Conservation (phyloP, 768 basidiomycete species). For the Termitomyces sp. region DNA sequence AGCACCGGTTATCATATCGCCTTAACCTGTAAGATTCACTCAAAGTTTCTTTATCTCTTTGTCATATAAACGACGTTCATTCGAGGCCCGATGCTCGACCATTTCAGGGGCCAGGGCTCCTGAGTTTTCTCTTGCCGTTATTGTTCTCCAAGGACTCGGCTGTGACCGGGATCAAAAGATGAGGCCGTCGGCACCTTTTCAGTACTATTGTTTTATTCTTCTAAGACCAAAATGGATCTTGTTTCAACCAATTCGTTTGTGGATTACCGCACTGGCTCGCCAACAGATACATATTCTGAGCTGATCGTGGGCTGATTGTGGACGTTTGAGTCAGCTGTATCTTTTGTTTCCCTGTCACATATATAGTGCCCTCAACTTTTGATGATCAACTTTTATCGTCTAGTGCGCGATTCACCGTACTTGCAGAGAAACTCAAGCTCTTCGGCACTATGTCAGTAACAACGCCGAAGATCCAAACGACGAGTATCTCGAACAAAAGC, state of each 20-base stretch:
- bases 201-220: slow-evolving; percentile 10
- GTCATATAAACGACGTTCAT: slow-evolving; percentile 1
- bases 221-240: slow-evolving; percentile 1
- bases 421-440: not conserved
- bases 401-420: not conserved
- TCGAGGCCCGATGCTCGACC: not conserved
- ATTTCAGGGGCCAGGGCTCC: not conserved
- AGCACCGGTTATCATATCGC: not conserved
- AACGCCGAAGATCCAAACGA: not conserved
- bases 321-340: not conserved
- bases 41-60: not conserved
- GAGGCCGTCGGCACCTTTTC: not conserved
- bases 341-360: slow-evolving; percentile 1
- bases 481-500: not conserved
- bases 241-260: not conserved
- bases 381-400: not conserved
- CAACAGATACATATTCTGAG: not conserved
- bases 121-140: slow-evolving; percentile 3
- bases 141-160: slow-evolving; percentile 15
- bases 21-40: slow-evolving; percentile 3
- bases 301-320: not conserved
- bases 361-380: slow-evolving; percentile 1
- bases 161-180: not conserved
- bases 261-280: not conserved
- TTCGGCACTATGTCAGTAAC: slow-evolving; percentile 1